Percentiles rank a stretch among this genome's conserved stretches.
Conservation (phyloP, 75 land plant genomes). For the Selaginella moellendorffii region DNA sequence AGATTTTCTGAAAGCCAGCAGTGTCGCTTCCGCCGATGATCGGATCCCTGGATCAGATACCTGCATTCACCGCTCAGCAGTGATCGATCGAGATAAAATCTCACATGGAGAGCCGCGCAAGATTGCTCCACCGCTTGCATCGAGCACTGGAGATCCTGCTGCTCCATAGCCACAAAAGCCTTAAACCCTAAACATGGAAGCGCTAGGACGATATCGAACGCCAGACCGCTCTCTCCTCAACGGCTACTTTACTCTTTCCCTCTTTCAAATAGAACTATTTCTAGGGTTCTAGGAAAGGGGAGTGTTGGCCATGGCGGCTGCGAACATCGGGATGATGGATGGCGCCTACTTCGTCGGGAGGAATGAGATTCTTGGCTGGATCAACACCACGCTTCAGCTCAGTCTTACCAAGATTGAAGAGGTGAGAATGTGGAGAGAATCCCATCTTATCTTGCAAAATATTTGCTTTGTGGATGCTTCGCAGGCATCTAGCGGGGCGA, state of each 20-base stretch:
- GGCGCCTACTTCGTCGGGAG: constrained; percentile 86
- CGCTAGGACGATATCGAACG: not conserved
- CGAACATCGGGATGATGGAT: constrained; percentile 96
- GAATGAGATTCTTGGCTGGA: constrained; percentile 77
- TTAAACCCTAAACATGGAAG: not conserved
- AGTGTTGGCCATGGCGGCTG: constrained; percentile 25
- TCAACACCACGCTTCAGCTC: constrained; percentile 84
- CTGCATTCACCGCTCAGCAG: constrained; percentile 34
- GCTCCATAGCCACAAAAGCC: not conserved
- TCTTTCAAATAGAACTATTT: too few species aligned
- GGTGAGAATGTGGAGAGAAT: constrained; percentile 32
- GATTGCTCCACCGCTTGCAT: not conserved
- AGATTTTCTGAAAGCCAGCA: constrained; percentile 48
- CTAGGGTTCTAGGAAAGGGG: not conserved
- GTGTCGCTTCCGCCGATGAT: constrained; percentile 52
- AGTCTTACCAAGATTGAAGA: constrained; percentile 80
- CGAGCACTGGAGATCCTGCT: not conserved
- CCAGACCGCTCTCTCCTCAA: too few species aligned
- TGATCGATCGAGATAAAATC: too few species aligned
- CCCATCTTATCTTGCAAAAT: too few species aligned
- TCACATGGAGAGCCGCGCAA: too few species aligned
- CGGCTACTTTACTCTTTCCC: too few species aligned
- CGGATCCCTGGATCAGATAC: constrained; percentile 40
- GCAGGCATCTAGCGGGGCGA: constrained; percentile 39
- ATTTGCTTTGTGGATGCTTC: too few species aligned